Conservation (phyloP, 2,329 filamentous ascomycete genomes). For the Pezicula radicicola region DNA sequence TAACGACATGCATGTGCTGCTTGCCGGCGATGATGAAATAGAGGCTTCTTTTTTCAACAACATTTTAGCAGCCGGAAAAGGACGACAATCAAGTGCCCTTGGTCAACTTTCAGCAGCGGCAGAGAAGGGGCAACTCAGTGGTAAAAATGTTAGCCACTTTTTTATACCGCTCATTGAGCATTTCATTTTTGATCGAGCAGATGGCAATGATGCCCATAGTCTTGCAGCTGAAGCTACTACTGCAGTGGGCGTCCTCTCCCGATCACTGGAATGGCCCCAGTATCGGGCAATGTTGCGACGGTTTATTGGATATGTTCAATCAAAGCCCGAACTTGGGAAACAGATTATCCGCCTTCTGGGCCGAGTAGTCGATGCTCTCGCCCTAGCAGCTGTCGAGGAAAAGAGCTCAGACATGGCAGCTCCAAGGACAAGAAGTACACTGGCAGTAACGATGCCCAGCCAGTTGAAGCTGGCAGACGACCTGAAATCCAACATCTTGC, state of each 20-base stretch:
- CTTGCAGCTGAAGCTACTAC: slow-evolving; percentile 83
- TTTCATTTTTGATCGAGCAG: slow-evolving; percentile 81
- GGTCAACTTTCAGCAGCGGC: slow-evolving; percentile 72
- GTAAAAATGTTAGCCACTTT: slow-evolving; percentile 78
- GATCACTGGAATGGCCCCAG: slow-evolving; percentile 84
- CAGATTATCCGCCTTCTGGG: slow-evolving; percentile 79
- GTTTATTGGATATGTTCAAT: slow-evolving; percentile 78
- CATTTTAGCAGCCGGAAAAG: slow-evolving; percentile 83
- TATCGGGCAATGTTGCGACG: slow-evolving; percentile 81
- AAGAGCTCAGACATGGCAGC: slow-evolving; percentile 38
- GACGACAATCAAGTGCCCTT: slow-evolving; percentile 80
- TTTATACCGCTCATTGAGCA: slow-evolving; percentile 92
- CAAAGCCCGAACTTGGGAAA: slow-evolving; percentile 81
- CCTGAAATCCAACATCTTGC: slow-evolving; percentile 71
- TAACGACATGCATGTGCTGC: slow-evolving; percentile 69
- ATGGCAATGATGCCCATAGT: slow-evolving; percentile 74
- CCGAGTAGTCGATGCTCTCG: slow-evolving; percentile 75
- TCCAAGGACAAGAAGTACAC: slow-evolving; percentile 31
- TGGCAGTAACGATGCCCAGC: slow-evolving; percentile 65
- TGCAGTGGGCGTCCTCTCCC: slow-evolving; percentile 71
- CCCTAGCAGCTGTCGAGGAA: slow-evolving; percentile 44
- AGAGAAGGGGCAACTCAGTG: slow-evolving; percentile 59
- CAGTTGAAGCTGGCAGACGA: slow-evolving; percentile 68
- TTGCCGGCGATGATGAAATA: slow-evolving; percentile 57
- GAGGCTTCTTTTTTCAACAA: slow-evolving; percentile 85